Evolutionary conservation across 805 yeast species (phyloP).

Genomic region (Cyberlindnera samutprakarnensis): DNA sequence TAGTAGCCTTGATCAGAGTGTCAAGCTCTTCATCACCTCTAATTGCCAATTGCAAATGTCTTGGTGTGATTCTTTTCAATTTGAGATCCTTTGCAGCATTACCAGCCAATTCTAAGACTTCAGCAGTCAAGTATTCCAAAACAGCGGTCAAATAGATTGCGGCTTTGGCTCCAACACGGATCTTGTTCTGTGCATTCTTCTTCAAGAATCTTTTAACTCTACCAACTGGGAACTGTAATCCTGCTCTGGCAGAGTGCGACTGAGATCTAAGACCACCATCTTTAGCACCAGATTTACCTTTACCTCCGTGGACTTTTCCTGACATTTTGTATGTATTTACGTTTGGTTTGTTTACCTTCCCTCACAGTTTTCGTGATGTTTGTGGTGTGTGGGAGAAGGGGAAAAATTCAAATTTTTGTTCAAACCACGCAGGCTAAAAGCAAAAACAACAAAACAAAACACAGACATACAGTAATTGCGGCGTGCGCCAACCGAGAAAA

Average conservation of each 20-base stretch:
- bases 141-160: slow-evolving; percentile 96
- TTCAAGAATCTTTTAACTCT: slow-evolving; percentile 96
- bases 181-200: slow-evolving; percentile 78
- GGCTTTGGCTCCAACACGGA: slow-evolving; percentile 79
- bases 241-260: slow-evolving; percentile 92
- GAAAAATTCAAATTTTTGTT: too few species aligned
- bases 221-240: slow-evolving; percentile 96
- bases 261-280: slow-evolving; percentile 56
- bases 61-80: slow-evolving; percentile 95
- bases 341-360: background rate
- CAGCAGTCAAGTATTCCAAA: slow-evolving; percentile 92
- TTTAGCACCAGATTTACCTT: slow-evolving; percentile 88
- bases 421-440: too few species aligned
- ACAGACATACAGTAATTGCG: too few species aligned
- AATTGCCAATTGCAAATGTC: slow-evolving; percentile 93
- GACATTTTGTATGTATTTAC: slow-evolving; percentile 45
- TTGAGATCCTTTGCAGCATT: slow-evolving; percentile 95
- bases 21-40: slow-evolving; percentile 98
- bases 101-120: slow-evolving; percentile 95
- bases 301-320: slow-evolving; percentile 95
- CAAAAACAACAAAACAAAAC: background rate
- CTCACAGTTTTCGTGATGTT: slow-evolving; percentile 8
- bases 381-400: slow-evolving; percentile 4
- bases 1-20: slow-evolving; percentile 87
- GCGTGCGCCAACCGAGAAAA: too few species aligned